Percentiles rank a stretch among this genome's conserved stretches.
Evolutionary conservation across 2,329 filamentous ascomycete genomes (phyloP).

Genomic region (Aspergillus alliaceus): DNA sequence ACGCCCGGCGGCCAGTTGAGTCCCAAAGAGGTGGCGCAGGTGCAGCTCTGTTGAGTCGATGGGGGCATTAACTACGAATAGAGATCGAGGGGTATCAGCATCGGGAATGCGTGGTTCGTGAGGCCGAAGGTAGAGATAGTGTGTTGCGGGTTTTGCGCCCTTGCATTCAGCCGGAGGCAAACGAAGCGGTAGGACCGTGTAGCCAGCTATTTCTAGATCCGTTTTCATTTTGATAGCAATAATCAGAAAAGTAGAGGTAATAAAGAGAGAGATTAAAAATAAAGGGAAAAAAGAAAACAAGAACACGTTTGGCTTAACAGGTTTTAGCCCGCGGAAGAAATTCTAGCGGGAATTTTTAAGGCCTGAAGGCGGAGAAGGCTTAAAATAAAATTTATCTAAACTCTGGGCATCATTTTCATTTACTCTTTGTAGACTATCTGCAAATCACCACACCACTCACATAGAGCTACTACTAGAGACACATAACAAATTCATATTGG

Average conservation of each 20-base stretch:
- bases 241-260: background rate
- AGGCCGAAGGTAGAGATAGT: conserved; percentile 83
- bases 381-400: background rate
- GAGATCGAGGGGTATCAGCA: conserved; percentile 70
- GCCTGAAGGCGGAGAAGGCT: conserved; percentile 18
- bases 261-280: background rate
- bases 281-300: too few species aligned
- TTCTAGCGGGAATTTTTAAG: conserved; percentile 20
- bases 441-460: background rate
- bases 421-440: background rate
- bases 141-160: conserved; percentile 63
- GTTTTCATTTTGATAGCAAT: conserved; percentile 35
- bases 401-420: too few species aligned
- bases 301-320: background rate
- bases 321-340: background rate
- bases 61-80: conserved; percentile 91
- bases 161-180: conserved; percentile 62
- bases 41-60: conserved; percentile 77
- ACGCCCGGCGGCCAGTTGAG: conserved; percentile 72
- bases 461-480: background rate
- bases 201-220: conserved; percentile 56
- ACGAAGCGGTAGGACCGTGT: conserved; percentile 67
- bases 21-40: conserved; percentile 72
- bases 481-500: too few species aligned
- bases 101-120: conserved; percentile 79